A percentile compares a stretch with the other conserved stretches of the same genome.
phyloP scores from a whole-genome alignment of 192 early-diverging fungal genomes.

The Backusella luteola region DNA sequence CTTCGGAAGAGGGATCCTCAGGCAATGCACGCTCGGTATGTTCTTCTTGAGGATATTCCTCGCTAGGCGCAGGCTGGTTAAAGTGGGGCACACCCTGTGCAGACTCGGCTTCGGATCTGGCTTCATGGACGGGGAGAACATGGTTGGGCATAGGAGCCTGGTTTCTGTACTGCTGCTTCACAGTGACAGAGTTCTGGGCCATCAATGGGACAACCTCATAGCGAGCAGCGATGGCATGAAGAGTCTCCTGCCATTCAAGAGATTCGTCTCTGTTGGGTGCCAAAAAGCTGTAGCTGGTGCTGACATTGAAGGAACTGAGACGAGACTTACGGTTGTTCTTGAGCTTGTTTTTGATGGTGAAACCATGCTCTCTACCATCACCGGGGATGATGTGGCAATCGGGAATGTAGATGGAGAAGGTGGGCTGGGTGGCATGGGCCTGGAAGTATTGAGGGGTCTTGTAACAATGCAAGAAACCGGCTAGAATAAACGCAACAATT shows the following conservation, averaged over 20 bases:
- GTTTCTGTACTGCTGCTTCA: not conserved
- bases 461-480: constrained; percentile 26
- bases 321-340: not conserved
- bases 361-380: not conserved
- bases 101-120: not conserved
- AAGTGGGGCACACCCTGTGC: not conserved
- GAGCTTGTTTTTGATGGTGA: not conserved
- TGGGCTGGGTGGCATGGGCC: not conserved
- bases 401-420: constrained; percentile 8
- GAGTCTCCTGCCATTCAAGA: not conserved
- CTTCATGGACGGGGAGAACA: not conserved
- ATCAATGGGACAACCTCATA: constrained; percentile 20
- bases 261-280: not conserved
- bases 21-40: too few relatives aligned
- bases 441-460: constrained; percentile 16
- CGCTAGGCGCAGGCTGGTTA: not conserved
- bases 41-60: too few relatives aligned
- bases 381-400: not conserved
- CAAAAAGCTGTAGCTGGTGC: not conserved
- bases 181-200: constrained; percentile 33
- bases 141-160: not conserved
- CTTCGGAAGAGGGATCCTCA: too few relatives aligned
- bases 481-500: not conserved
- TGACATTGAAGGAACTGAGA: not conserved
- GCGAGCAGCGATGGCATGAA: not conserved